Evolutionary conservation across 2,329 filamentous ascomycete genomes (phyloP).

Genomic region (Botrytis porri): DNA sequence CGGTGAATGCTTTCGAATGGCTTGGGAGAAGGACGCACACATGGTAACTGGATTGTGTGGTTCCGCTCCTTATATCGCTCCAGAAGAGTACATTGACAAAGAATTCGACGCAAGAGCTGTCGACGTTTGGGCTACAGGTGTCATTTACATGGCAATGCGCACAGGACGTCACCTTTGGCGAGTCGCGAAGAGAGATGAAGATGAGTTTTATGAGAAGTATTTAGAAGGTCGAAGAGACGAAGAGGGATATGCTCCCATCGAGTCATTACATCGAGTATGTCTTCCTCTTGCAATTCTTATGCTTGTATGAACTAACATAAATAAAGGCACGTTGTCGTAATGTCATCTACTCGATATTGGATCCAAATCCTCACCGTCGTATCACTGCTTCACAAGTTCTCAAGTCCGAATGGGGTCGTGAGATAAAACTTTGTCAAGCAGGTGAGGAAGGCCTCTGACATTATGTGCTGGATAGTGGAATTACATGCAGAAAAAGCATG

Average conservation of each 20-base stretch:
- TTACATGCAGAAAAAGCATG: constrained; percentile 18
- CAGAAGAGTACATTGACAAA: constrained; percentile 91
- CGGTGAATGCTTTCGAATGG: constrained; percentile 98
- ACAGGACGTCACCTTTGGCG: constrained; percentile 95
- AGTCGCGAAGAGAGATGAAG: constrained; percentile 93
- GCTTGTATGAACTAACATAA: constrained; percentile 23
- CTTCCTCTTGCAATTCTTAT: constrained; percentile 10
- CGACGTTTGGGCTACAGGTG: constrained; percentile 96
- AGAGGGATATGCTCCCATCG: constrained; percentile 93
- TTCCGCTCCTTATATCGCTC: constrained; percentile 94
- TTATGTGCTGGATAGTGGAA: constrained; percentile 25
- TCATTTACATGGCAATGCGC: constrained; percentile 99
- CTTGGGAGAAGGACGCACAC: constrained; percentile 96
- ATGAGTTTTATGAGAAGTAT: constrained; percentile 95
- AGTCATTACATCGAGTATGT: constrained; percentile 83
- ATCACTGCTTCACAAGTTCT: constrained; percentile 95
- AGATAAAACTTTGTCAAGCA: constrained; percentile 95
- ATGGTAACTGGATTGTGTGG: constrained; percentile 98
- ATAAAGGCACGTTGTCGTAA: constrained; percentile 89
- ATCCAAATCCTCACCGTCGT: constrained; percentile 86
- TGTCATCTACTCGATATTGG: constrained; percentile 97
- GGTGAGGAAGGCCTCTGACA: constrained; percentile 87
- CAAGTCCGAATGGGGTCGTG: constrained; percentile 97
- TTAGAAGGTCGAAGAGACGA: constrained; percentile 90
- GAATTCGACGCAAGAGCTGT: constrained; percentile 98